phyloP scores from a whole-genome alignment of 306 rosid genomes.

The Quercus agrifolia region DNA sequence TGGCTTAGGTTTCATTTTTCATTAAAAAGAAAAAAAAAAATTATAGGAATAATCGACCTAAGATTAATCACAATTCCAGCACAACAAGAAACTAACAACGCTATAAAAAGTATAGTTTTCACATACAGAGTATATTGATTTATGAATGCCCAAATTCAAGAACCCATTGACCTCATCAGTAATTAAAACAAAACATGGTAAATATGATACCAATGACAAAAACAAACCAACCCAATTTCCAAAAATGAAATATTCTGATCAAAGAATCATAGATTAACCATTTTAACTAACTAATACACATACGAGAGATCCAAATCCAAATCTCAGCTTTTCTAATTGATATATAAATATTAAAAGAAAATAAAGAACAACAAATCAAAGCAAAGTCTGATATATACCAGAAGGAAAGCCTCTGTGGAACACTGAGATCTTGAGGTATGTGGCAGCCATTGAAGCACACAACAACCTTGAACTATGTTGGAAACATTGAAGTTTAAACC shows the following conservation, averaged over 20 bases:
- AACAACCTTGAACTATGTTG: conserved; percentile 58
- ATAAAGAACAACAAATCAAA: background rate
- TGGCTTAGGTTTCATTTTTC: too few species aligned
- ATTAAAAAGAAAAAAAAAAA: too few species aligned
- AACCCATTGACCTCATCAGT: background rate
- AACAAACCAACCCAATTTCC: background rate
- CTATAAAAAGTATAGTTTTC: background rate
- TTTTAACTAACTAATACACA: background rate
- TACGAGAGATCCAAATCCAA: conserved; percentile 26
- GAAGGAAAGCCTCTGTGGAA: conserved; percentile 54
- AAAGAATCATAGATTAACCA: conserved; percentile 23
- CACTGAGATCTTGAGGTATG: conserved; percentile 60
- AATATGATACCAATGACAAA: too few species aligned
- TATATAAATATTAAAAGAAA: background rate
- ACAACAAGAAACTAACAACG: too few species aligned
- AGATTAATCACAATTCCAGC: too few species aligned
- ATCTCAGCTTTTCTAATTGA: too few species aligned
- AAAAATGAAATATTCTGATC: conserved; percentile 4
- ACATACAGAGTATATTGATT: background rate
- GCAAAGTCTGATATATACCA: conserved; percentile 21
- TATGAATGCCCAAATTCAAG: background rate
- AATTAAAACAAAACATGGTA: background rate
- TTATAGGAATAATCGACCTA: too few species aligned
- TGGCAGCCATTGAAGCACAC: conserved; percentile 81
- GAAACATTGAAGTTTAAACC: background rate